These are phyloP conservation scores for Lactarius indigo DNA, from an alignment of 768 basidiomycete genomes.

Conservation along the genomic window DNA sequence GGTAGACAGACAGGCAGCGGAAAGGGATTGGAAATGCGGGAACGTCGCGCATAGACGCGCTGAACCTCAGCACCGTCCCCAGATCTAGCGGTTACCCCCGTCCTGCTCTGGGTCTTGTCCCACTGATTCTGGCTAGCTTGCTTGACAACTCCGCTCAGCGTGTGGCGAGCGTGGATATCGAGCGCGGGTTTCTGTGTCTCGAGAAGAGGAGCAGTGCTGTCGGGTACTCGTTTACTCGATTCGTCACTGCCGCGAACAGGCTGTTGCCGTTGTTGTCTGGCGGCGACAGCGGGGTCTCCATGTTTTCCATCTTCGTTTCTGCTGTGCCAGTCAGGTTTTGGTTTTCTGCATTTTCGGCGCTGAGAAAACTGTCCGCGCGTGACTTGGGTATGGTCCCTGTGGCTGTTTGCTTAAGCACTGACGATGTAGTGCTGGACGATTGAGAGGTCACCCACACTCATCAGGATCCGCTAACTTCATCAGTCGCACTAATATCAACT, in stretches of 20 bases:
- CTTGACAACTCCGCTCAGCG: slow-evolving; percentile 7
- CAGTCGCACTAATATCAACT: slow-evolving; percentile 82
- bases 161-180: slow-evolving; percentile 56
- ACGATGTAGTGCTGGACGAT: background rate
- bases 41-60: too few species aligned
- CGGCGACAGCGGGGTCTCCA: slow-evolving; percentile 28
- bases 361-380: too few species aligned
- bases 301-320: slow-evolving; percentile 9
- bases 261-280: background rate
- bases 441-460: slow-evolving; percentile 59
- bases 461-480: slow-evolving; percentile 68
- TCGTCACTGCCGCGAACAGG: slow-evolving; percentile 31
- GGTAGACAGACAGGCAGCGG: too few species aligned
- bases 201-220: slow-evolving; percentile 73
- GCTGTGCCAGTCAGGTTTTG: background rate
- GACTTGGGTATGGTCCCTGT: slow-evolving; percentile 63
- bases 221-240: slow-evolving; percentile 63
- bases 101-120: slow-evolving; percentile 71
- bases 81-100: too few species aligned
- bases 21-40: too few species aligned
- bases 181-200: slow-evolving; percentile 83
- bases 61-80: too few species aligned
- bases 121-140: slow-evolving; percentile 53
- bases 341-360: slow-evolving; percentile 22
- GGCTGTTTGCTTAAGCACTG: background rate